Evolutionary conservation across 352 stramenopile species (phyloP).

Genomic region (Globisporangium rhizosaccharum): DNA sequence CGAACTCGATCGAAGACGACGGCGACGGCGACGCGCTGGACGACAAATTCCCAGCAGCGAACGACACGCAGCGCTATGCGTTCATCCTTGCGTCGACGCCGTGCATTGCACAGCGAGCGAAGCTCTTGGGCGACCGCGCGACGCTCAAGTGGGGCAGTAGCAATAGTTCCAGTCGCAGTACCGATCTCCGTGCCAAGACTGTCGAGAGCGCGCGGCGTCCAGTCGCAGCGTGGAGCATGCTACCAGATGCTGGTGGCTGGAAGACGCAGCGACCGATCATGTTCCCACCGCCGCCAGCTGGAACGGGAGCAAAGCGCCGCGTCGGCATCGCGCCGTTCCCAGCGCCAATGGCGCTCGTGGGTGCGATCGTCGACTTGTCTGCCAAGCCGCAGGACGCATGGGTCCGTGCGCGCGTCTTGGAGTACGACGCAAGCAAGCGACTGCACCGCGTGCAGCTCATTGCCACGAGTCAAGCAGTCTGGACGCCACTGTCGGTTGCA

Average conservation of each 20-base stretch:
- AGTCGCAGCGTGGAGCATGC: slow-evolving; percentile 26
- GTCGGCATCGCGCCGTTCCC: slow-evolving; percentile 57
- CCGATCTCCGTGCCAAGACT: slow-evolving; percentile 21
- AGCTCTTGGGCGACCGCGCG: slow-evolving; percentile 37
- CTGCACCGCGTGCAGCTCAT: slow-evolving; percentile 72
- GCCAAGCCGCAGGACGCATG: slow-evolving; percentile 62
- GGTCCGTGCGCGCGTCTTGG: slow-evolving; percentile 60
- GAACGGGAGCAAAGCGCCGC: slow-evolving; percentile 18
- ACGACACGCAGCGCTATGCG: slow-evolving; percentile 40
- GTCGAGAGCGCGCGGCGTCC: slow-evolving; percentile 26
- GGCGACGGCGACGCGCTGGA: slow-evolving; percentile 20
- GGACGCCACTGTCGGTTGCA: slow-evolving; percentile 36
- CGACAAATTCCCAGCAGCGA: slow-evolving; percentile 32
- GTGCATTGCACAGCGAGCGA: slow-evolving; percentile 43
- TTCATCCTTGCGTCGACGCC: slow-evolving; percentile 79
- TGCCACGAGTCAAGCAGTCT: slow-evolving; percentile 50
- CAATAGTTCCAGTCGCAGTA: slow-evolving; percentile 2
- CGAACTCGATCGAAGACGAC: slow-evolving; percentile 30
- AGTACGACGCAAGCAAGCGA: slow-evolving; percentile 57
- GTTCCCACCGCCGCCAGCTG: slow-evolving; percentile 33
- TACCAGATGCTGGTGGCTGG: slow-evolving; percentile 34
- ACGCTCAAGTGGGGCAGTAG: slow-evolving; percentile 25
- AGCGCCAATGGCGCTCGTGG: slow-evolving; percentile 32
- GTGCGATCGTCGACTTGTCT: slow-evolving; percentile 74
- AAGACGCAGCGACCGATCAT: slow-evolving; percentile 33